Evolutionary conservation across 371 early-diverging fungal genomes (phyloP).

Genomic region (Mucor circinelloides): DNA sequence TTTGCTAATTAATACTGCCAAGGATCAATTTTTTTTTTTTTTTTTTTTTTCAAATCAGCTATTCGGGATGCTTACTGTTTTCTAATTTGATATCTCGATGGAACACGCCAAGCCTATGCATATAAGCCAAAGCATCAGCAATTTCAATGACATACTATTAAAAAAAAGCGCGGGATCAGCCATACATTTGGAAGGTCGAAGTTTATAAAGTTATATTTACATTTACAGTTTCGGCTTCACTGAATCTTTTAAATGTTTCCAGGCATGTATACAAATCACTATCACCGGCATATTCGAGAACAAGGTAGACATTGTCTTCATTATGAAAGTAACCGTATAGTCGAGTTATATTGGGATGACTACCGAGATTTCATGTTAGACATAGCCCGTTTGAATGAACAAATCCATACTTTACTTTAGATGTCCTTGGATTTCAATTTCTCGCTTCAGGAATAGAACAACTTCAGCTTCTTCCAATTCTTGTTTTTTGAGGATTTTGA

Average conservation of each 20-base stretch:
- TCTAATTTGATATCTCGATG: conserved; percentile 85
- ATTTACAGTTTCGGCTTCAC: conserved; percentile 78
- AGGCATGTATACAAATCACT: conserved; percentile 94
- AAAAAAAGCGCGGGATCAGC: neutral
- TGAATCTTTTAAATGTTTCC: conserved; percentile 64
- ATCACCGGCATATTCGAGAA: conserved; percentile 95
- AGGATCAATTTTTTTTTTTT: neutral
- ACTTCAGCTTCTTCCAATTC: conserved; percentile 65
- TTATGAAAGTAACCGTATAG: conserved; percentile 99
- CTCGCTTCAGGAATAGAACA: conserved; percentile 60
- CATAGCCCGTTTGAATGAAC: neutral
- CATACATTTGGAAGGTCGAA: neutral
- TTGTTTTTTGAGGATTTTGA: conserved; percentile 91
- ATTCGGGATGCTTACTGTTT: conserved; percentile 46
- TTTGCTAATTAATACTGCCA: conserved; percentile 57
- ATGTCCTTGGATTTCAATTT: conserved; percentile 97
- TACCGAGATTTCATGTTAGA: conserved; percentile 17
- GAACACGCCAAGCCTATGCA: conserved; percentile 67
- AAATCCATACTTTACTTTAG: conserved; percentile 59
- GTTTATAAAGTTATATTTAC: conserved; percentile 39
- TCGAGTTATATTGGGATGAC: conserved; percentile 93
- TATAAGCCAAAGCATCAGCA: conserved; percentile 73
- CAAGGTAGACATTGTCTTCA: conserved; percentile 86
- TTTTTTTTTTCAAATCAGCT: too few species aligned
- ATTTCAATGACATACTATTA: conserved; percentile 88